phyloP scores from a whole-genome alignment of 2,329 filamentous ascomycete genomes.

The Phyllosticta ampelicida region DNA sequence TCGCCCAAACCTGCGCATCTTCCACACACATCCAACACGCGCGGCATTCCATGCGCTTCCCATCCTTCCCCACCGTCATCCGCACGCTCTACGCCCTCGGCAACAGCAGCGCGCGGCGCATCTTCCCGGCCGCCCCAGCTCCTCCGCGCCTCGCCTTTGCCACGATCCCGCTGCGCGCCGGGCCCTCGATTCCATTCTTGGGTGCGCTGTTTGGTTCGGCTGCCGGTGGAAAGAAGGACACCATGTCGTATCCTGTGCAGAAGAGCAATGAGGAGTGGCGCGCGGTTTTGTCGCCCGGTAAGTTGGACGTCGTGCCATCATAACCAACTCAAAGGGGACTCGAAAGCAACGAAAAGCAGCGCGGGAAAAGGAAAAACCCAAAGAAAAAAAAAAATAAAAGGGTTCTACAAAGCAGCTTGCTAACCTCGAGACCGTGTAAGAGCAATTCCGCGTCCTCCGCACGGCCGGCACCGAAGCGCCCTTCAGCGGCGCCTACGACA shows the following conservation, averaged over 20 bases:
- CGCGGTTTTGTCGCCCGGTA: constrained; percentile 65
- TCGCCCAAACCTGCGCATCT: neutral
- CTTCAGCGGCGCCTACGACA: constrained; percentile 73
- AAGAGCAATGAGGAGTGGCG: constrained; percentile 80
- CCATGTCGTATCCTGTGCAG: constrained; percentile 58
- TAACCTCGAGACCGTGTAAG: constrained; percentile 37
- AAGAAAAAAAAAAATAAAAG: neutral
- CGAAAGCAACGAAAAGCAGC: too few relatives aligned
- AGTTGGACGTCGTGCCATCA: constrained; percentile 12
- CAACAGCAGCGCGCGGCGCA: constrained; percentile 31
- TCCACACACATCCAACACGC: neutral
- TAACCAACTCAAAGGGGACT: too few relatives aligned
- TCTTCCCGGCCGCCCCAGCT: constrained; percentile 11
- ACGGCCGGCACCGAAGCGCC: constrained; percentile 84
- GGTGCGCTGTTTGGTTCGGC: constrained; percentile 59
- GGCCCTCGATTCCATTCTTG: constrained; percentile 70
- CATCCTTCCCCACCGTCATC: constrained; percentile 25
- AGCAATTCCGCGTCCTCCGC: constrained; percentile 90
- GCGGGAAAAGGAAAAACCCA: too few relatives aligned
- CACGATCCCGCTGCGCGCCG: constrained; percentile 36
- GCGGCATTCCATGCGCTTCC: constrained; percentile 8
- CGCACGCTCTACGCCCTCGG: constrained; percentile 37
- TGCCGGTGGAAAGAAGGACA: constrained; percentile 19
- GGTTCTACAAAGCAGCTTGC: neutral
- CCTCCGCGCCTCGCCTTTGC: constrained; percentile 25